These are phyloP conservation scores for Globisporangium polare DNA, from an alignment of 352 stramenopile species.

Conservation along the genomic window DNA sequence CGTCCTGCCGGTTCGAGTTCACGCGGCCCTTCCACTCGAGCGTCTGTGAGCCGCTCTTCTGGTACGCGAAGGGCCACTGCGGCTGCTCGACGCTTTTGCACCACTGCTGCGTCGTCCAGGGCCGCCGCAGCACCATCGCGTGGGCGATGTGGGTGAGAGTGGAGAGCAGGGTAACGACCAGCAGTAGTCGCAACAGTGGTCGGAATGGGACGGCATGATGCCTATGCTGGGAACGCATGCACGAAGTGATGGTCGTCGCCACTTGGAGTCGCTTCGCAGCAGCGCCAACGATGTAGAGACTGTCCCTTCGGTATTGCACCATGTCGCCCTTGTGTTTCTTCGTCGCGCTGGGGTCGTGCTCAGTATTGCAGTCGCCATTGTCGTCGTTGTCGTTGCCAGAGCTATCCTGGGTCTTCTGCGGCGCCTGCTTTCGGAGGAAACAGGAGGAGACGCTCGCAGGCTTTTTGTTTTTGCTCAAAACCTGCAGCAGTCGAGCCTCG, in stretches of 20 bases:
- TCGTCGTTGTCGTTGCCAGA: no score
- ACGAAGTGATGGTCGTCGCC: background rate
- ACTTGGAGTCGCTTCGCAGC: no score
- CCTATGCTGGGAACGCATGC: background rate
- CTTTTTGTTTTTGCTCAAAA: no score
- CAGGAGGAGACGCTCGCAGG: no score
- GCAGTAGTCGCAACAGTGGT: background rate
- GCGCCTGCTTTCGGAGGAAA: no score
- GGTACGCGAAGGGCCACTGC: conserved; percentile 93
- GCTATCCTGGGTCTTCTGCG: no score
- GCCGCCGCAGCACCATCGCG: conserved; percentile 69
- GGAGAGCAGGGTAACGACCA: background rate
- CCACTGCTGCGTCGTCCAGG: conserved; percentile 86
- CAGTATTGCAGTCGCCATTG: no score
- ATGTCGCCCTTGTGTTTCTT: no score
- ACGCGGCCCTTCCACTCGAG: conserved; percentile 87
- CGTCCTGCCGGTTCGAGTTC: conserved; percentile 89
- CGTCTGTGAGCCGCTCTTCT: conserved; percentile 64
- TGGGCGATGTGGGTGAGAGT: background rate
- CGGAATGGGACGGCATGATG: background rate
- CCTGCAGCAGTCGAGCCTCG: no score
- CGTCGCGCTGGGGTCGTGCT: no score
- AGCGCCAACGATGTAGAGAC: no score
- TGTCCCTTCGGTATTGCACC: no score
- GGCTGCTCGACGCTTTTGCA: conserved; percentile 81